Percentiles rank a stretch among this genome's conserved stretches.
These are phyloP conservation scores for Aspergillus sp. DNA, from an alignment of 2,329 filamentous ascomycete genomes.

Conservation along the genomic window DNA sequence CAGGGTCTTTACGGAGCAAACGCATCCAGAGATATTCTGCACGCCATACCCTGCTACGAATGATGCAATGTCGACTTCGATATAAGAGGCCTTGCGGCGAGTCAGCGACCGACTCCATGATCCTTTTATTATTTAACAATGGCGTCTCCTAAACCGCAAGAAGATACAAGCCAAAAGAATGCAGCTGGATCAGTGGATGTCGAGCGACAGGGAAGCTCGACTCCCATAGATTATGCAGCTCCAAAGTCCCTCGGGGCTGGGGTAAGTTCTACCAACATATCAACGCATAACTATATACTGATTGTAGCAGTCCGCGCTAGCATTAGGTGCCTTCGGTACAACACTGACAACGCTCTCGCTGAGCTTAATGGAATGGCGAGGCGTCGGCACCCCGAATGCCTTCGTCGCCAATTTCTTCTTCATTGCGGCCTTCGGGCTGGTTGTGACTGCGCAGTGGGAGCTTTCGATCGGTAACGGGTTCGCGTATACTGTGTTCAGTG, in stretches of 20 bases:
- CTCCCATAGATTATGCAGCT: background rate
- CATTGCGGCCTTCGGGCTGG: slow-evolving; percentile 50
- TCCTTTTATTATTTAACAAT: no score
- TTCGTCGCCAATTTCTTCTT: slow-evolving; percentile 59
- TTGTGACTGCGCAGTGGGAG: slow-evolving; percentile 59
- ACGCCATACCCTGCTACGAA: no score
- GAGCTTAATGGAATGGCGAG: slow-evolving; percentile 57
- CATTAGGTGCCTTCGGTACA: slow-evolving; percentile 55
- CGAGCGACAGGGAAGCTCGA: background rate
- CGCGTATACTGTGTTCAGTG: slow-evolving; percentile 54
- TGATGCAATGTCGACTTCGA: no score
- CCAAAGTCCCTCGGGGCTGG: background rate
- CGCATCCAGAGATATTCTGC: no score
- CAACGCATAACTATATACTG: background rate
- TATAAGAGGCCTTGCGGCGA: no score
- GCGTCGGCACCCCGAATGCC: slow-evolving; percentile 51
- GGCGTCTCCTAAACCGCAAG: no score
- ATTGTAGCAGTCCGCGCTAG: slow-evolving; percentile 31
- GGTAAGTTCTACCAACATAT: background rate
- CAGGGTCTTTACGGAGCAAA: no score
- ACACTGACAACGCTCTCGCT: slow-evolving; percentile 56
- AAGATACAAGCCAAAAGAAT: background rate
- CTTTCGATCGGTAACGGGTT: slow-evolving; percentile 54
- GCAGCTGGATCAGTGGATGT: background rate
- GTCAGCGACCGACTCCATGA: no score